Evolutionary conservation across 2,329 filamentous ascomycete genomes (phyloP).

Genomic region (Aureobasidium sp.): DNA sequence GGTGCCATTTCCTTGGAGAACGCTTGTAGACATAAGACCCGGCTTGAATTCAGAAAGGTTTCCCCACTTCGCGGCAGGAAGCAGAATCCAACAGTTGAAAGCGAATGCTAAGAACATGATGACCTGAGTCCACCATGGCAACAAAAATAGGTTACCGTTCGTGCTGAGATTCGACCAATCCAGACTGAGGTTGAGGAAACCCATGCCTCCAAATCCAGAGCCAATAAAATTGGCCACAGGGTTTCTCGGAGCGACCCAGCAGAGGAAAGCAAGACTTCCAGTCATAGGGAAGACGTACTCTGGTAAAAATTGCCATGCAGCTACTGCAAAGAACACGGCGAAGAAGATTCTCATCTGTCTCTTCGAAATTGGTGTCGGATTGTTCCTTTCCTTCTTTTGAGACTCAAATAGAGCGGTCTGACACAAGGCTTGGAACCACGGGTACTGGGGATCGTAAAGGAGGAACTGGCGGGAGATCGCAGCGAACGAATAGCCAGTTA

Average conservation of each 20-base stretch:
- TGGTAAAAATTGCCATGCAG: constrained; percentile 56
- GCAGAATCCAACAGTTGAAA: constrained; percentile 51
- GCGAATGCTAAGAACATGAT: constrained; percentile 50
- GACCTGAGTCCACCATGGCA: constrained; percentile 55
- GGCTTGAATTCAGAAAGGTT: constrained; percentile 46
- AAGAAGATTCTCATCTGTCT: constrained; percentile 55
- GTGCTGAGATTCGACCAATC: constrained; percentile 57
- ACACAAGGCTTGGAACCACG: constrained; percentile 43
- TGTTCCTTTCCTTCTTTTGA: constrained; percentile 43
- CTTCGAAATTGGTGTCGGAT: constrained; percentile 44
- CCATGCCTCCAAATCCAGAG: constrained; percentile 56
- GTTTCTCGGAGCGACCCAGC: constrained; percentile 56
- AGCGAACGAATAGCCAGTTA: constrained; percentile 53
- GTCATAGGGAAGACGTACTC: constrained; percentile 56
- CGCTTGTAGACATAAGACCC: constrained; percentile 51
- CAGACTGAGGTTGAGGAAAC: constrained; percentile 52
- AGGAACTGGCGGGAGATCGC: constrained; percentile 52
- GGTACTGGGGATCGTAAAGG: constrained; percentile 52
- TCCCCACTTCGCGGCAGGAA: constrained; percentile 55
- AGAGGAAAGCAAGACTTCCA: constrained; percentile 54
- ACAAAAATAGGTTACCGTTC: constrained; percentile 41
- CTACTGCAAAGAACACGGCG: constrained; percentile 45
- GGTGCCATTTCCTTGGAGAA: constrained; percentile 39
- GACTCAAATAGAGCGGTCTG: constrained; percentile 54
- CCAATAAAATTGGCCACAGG: constrained; percentile 54